Evolutionary conservation across 1,139 yeast genomes (phyloP).

Genomic region (Blastobotrys arbuscula): DNA sequence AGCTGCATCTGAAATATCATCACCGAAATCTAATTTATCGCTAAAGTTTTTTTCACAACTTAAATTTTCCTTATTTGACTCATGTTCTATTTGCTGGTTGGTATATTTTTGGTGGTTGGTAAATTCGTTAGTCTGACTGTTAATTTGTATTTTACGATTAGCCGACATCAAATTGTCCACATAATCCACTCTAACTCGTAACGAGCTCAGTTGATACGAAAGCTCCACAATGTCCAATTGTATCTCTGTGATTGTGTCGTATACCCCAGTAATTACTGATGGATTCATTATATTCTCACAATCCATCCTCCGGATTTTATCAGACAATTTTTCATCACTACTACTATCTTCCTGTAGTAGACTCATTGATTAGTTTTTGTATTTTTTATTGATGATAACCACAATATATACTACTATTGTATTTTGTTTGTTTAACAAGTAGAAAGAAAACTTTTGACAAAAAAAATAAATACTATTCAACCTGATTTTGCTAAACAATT

Average conservation of each 20-base stretch:
- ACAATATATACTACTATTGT: too few species aligned
- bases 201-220: neutral
- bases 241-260: neutral
- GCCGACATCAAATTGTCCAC: neutral
- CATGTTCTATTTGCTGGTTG: neutral
- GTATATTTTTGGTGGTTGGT: too few species aligned
- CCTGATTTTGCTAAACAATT: too few species aligned
- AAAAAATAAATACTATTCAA: too few species aligned
- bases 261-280: neutral
- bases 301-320: neutral
- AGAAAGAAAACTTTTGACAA: too few species aligned
- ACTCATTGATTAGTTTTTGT: too few species aligned
- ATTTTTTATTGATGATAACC: too few species aligned
- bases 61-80: too few species aligned
- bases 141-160: neutral
- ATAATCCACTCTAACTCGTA: neutral
- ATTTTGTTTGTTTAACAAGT: too few species aligned
- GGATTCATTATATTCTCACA: neutral
- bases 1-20: neutral
- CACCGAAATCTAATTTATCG: neutral
- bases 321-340: neutral
- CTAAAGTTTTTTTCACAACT: neutral
- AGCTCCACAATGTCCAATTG: neutral
- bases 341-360: neutral
- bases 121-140: neutral